Conservation (phyloP, 1,139 yeast species). For the Kodamaea suecica region DNA sequence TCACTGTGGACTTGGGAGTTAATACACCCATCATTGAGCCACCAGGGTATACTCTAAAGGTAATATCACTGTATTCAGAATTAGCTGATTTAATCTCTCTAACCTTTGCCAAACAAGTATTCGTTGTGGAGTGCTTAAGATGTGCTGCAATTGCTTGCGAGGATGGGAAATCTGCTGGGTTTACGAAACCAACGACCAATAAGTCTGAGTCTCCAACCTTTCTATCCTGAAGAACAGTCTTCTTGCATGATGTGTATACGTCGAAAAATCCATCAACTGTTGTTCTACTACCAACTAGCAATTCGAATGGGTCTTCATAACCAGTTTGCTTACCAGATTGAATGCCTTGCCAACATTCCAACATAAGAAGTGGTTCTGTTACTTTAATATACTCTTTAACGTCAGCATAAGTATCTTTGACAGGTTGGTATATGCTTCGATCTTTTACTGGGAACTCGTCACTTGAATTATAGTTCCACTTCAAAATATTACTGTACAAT, state of each 20-base stretch:
- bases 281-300: constrained; percentile 74
- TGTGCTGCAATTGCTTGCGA: constrained; percentile 19
- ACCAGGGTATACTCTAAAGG: constrained; percentile 60
- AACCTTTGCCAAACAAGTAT: constrained; percentile 74
- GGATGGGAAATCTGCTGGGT: constrained; percentile 18
- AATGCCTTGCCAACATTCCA: constrained; percentile 94
- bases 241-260: constrained; percentile 73
- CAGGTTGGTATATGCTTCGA: constrained; percentile 33
- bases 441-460: constrained; percentile 58
- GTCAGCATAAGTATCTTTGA: constrained; percentile 44
- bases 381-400: constrained; percentile 62
- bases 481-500: constrained; percentile 62
- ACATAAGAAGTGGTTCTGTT: constrained; percentile 75
- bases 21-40: constrained; percentile 53
- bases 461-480: constrained; percentile 70
- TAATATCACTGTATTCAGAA: constrained; percentile 67
- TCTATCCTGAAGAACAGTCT: constrained; percentile 47
- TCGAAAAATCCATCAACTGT: constrained; percentile 87
- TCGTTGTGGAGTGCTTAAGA: constrained; percentile 27
- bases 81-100: constrained; percentile 65
- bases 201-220: constrained; percentile 74
- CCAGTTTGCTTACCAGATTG: constrained; percentile 67
- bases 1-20: constrained; percentile 60
- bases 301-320: constrained; percentile 61
- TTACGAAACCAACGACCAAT: constrained; percentile 58